phyloP scores from a whole-genome alignment of 2,329 filamentous ascomycete genomes.

The Coniella lustricola region DNA sequence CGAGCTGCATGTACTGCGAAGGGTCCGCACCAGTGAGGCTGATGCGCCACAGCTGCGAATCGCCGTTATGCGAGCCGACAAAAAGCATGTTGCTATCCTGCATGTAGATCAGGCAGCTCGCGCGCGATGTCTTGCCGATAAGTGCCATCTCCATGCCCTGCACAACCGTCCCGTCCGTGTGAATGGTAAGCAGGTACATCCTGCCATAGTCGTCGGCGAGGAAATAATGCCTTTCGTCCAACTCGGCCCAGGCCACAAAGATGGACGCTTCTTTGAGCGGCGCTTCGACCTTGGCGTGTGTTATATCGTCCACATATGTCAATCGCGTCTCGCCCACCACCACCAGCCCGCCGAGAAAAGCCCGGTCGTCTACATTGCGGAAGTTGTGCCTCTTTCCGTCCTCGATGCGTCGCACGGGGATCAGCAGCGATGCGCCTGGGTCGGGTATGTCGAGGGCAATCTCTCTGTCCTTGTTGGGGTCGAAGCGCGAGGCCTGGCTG shows the following conservation, averaged over 20 bases:
- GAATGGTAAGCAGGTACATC: conserved; percentile 76
- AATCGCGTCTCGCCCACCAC: conserved; percentile 76
- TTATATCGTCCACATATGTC: conserved; percentile 76
- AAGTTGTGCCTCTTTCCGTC: conserved; percentile 55
- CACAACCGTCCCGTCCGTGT: conserved; percentile 60
- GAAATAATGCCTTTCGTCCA: conserved; percentile 77
- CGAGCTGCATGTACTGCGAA: conserved; percentile 44
- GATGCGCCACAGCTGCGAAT: conserved; percentile 74
- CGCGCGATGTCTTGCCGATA: conserved; percentile 63
- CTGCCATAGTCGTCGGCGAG: conserved; percentile 86
- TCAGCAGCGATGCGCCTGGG: conserved; percentile 51
- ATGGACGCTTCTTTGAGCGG: conserved; percentile 68
- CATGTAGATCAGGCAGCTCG: conserved; percentile 73
- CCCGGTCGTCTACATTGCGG: conserved; percentile 42
- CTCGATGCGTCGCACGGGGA: conserved; percentile 50
- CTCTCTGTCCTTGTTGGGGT: conserved; percentile 47
- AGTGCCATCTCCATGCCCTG: conserved; percentile 63
- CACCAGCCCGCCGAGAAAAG: conserved; percentile 62
- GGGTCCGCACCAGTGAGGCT: conserved; percentile 38
- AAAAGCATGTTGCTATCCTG: conserved; percentile 58
- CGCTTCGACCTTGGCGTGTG: conserved; percentile 57
- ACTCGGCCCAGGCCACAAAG: conserved; percentile 85
- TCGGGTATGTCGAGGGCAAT: conserved; percentile 47
- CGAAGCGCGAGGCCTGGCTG: conserved; percentile 45
- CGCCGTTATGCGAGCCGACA: conserved; percentile 85